These are phyloP conservation scores for Aspergillus sp. DNA, from an alignment of 2,329 filamentous ascomycete genomes.

Conservation along the genomic window DNA sequence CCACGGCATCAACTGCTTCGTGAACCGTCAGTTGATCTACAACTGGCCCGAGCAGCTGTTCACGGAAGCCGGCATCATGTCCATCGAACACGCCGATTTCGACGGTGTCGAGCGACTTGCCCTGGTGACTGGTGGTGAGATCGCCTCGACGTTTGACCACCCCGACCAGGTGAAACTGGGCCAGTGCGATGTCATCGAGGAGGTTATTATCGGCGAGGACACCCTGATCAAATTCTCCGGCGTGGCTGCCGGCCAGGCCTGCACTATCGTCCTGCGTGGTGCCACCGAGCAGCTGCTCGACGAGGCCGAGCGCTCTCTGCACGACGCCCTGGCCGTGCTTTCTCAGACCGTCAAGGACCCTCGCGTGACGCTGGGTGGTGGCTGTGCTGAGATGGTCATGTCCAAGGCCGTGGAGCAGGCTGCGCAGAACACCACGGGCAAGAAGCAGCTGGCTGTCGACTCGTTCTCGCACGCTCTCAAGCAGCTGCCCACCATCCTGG, in stretches of 20 bases:
- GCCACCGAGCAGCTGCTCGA: slow-evolving; percentile 96
- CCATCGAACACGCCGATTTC: slow-evolving; percentile 98
- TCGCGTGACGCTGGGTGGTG: slow-evolving; percentile 88
- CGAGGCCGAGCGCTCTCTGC: slow-evolving; percentile 91
- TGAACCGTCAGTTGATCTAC: slow-evolving; percentile 98
- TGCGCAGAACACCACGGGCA: slow-evolving; percentile 90
- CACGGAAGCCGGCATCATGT: slow-evolving; percentile 95
- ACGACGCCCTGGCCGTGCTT: slow-evolving; percentile 92
- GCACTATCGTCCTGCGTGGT: slow-evolving; percentile 93
- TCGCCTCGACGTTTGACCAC: slow-evolving; percentile 96
- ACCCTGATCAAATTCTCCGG: slow-evolving; percentile 97
- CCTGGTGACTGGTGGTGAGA: slow-evolving; percentile 94
- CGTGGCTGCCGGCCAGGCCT: slow-evolving; percentile 88
- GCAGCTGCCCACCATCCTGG: slow-evolving; percentile 93
- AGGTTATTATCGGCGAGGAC: slow-evolving; percentile 97
- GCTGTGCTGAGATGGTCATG: slow-evolving; percentile 98
- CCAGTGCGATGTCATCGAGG: slow-evolving; percentile 92
- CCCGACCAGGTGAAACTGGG: slow-evolving; percentile 96
- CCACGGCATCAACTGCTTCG: slow-evolving; percentile 99
- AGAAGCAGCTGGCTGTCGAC: slow-evolving; percentile 91
- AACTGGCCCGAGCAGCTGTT: slow-evolving; percentile 99
- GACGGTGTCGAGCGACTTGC: slow-evolving; percentile 95
- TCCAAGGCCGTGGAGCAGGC: slow-evolving; percentile 94
- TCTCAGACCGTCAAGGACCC: slow-evolving; percentile 96
- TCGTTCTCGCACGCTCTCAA: slow-evolving; percentile 85